Conservation (phyloP, 1,139 yeast species). For the Groenewaldozyma auringiensis region DNA sequence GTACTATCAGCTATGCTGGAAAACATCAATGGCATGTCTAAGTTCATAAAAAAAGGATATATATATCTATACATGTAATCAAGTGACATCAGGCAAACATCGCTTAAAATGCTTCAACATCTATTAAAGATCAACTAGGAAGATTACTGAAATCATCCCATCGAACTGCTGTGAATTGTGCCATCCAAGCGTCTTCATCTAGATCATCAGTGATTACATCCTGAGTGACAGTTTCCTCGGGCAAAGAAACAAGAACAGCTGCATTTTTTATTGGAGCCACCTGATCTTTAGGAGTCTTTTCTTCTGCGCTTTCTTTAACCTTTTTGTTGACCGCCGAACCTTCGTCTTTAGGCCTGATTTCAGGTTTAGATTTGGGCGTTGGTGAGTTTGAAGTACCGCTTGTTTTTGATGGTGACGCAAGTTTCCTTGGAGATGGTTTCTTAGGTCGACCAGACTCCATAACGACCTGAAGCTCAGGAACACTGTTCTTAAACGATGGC, state of each 20-base stretch:
- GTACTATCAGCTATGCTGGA: too few species aligned
- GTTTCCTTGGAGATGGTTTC: not conserved
- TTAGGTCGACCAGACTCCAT: conserved; percentile 2
- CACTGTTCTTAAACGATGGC: not conserved
- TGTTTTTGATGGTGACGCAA: not conserved
- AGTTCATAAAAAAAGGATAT: too few species aligned
- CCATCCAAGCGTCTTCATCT: not conserved
- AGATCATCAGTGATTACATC: not conserved
- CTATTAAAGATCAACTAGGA: not conserved
- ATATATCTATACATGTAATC: too few species aligned
- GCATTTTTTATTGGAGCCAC: not conserved
- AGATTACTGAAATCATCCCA: conserved; percentile 1
- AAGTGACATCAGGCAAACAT: too few species aligned
- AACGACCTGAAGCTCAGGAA: conserved; percentile 1
- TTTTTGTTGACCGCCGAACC: too few species aligned
- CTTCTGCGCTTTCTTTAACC: not conserved
- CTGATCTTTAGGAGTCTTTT: not conserved
- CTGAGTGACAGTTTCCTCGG: not conserved
- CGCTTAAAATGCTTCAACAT: too few species aligned
- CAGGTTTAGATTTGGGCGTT: not conserved
- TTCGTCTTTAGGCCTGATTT: too few species aligned
- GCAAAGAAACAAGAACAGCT: not conserved
- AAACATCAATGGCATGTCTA: too few species aligned
- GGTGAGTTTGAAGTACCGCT: not conserved
- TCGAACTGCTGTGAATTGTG: not conserved